Evolutionary conservation across 495 filamentous ascomycete genomes (phyloP), one percentile per base, ranked within the genome.

Genomic region (Penicillium fimorum): DNA sequence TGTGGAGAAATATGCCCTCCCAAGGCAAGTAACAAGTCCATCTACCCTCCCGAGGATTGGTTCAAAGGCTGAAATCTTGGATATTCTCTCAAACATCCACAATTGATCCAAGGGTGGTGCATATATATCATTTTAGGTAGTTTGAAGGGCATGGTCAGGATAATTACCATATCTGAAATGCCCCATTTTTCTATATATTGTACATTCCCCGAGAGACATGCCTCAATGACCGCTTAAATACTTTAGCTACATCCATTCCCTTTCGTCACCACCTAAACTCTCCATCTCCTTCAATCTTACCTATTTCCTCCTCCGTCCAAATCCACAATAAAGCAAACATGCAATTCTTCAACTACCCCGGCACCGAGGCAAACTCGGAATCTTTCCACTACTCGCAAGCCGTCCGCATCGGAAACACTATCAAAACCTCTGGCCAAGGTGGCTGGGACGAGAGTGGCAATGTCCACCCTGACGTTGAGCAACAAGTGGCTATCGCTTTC

Each of bases 311-410:
- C 30, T 13, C 12, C 11, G 8, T n/a, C 30, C 17, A 35, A 17
- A 18, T 33, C 17, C 44, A 13, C 17, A 25, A 32, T 17, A 49
- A 20, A 24, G 3, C 30, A 29, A 38, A 30, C 15, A 50, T 60
- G 52, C 52, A 56, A 24, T 60, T 56, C 46, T 56, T 42, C 52
- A 56, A 60, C 29, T 60, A 60, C 33, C 47, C 57, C 17, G 57
- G 57, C 43, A 60, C 57, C 27, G 57, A 56, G 32, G 17, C 46
- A 22, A 60, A 60, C 52, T 60, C 57, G 25, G 41, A 60, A 50
- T 49, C 52, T 27, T 60, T 60, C 46, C 57, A 60, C 25, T 60
- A 60, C 30, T 60, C 57, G n/a, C 57, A 60, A 51, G 45, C 57
- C 12, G 41, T 50, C 18, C 38, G 33, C 15, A 60, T 60, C 47